phyloP scores from a whole-genome alignment of 2,329 filamentous ascomycete genomes.

The Fusarium fracticaudum region DNA sequence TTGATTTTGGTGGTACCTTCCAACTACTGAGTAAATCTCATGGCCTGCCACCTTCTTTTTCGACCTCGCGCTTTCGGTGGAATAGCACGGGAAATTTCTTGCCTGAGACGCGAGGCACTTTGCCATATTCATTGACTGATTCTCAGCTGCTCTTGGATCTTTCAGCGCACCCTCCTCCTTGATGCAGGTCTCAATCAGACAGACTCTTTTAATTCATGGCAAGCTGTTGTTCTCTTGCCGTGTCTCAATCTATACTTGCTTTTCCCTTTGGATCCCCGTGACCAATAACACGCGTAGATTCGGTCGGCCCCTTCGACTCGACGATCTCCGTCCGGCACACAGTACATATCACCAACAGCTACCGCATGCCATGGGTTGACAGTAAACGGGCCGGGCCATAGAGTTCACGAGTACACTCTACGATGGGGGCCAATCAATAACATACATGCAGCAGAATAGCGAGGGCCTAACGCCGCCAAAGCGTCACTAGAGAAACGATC shows the following conservation, averaged over 20 bases:
- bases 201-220: background rate
- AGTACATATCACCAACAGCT: slow-evolving; percentile 6
- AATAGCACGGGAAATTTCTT: background rate
- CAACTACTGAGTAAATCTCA: slow-evolving; percentile 1
- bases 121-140: background rate
- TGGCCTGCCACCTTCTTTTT: slow-evolving; percentile 1
- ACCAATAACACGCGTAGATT: slow-evolving; percentile 9
- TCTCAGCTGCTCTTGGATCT: background rate
- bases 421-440: background rate
- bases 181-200: background rate
- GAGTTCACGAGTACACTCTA: slow-evolving; percentile 29
- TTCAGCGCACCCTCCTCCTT: background rate
- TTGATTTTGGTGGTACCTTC: slow-evolving; percentile 24
- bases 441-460: background rate
- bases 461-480: background rate
- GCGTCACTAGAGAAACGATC: background rate
- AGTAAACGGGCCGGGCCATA: slow-evolving; percentile 40
- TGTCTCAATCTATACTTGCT: background rate
- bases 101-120: background rate
- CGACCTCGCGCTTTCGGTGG: slow-evolving; percentile 3
- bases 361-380: slow-evolving; percentile 23
- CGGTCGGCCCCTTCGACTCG: slow-evolving; percentile 13
- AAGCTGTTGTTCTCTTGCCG: background rate
- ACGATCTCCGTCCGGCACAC: slow-evolving; percentile 7
- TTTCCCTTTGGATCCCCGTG: background rate